Conservation (phyloP, 179 eudicot species). For the Beta macrorhiza region DNA sequence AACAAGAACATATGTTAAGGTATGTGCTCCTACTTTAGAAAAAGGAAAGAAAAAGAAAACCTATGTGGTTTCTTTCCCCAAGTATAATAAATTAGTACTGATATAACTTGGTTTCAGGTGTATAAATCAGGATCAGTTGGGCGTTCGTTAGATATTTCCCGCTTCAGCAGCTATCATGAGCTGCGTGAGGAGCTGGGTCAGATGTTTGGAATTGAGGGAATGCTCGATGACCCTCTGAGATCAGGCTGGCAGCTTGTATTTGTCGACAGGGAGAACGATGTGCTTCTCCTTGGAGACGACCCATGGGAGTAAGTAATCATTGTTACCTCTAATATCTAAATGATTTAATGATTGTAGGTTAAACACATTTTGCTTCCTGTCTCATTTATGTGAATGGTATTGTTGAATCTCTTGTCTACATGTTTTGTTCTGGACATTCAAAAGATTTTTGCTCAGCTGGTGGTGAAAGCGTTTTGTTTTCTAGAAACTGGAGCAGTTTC, state of each 20-base stretch:
- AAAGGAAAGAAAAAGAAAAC: background rate
- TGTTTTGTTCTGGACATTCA: background rate
- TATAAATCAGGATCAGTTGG: slow-evolving; percentile 92
- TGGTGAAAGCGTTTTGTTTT: background rate
- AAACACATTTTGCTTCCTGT: background rate
- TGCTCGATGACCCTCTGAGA: slow-evolving; percentile 89
- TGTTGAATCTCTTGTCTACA: background rate
- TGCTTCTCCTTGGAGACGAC: slow-evolving; percentile 90
- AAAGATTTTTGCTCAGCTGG: background rate
- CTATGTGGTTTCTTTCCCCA: background rate
- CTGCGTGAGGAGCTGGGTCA: slow-evolving; percentile 87
- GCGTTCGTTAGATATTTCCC: slow-evolving; percentile 89
- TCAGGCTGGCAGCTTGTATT: slow-evolving; percentile 77
- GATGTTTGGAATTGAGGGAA: slow-evolving; percentile 94
- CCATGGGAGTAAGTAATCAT: slow-evolving; percentile 90
- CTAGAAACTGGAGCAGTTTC: background rate
- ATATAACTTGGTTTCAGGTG: slow-evolving; percentile 49
- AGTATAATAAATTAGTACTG: background rate
- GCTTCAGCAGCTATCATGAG: slow-evolving; percentile 95
- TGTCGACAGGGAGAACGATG: slow-evolving; percentile 63
- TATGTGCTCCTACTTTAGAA: slow-evolving; percentile 20
- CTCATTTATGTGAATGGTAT: background rate
- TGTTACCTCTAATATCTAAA: background rate
- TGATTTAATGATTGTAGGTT: background rate
- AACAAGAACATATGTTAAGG: slow-evolving; percentile 77